These are phyloP conservation scores for Ascochyta clinopodiicola DNA, from an alignment of 2,329 filamentous ascomycete species.

Conservation along the genomic window DNA sequence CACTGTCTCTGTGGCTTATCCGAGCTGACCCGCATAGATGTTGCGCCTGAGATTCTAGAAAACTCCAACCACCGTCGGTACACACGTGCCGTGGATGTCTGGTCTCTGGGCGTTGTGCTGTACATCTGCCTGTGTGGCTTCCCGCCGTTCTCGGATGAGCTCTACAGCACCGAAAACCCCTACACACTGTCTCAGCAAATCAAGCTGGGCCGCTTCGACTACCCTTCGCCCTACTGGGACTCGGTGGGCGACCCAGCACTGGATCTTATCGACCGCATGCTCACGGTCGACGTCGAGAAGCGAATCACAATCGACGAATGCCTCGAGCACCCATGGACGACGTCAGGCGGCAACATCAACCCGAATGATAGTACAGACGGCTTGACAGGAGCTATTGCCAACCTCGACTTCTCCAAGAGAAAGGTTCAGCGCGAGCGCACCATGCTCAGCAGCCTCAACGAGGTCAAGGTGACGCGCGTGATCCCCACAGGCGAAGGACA, in stretches of 20 bases:
- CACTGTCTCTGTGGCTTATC: not conserved
- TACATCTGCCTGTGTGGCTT: slow-evolving; percentile 98
- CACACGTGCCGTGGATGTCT: slow-evolving; percentile 92
- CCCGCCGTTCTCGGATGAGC: slow-evolving; percentile 94
- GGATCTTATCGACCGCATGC: slow-evolving; percentile 93
- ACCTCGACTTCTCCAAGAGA: slow-evolving; percentile 82
- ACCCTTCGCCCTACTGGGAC: slow-evolving; percentile 96
- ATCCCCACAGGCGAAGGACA: slow-evolving; percentile 63
- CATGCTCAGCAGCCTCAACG: slow-evolving; percentile 80
- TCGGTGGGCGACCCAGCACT: slow-evolving; percentile 84
- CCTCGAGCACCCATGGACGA: slow-evolving; percentile 89
- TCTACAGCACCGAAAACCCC: slow-evolving; percentile 80
- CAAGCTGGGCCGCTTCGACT: slow-evolving; percentile 86
- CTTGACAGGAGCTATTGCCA: slow-evolving; percentile 82
- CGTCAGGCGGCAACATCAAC: slow-evolving; percentile 56
- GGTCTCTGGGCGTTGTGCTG: slow-evolving; percentile 96
- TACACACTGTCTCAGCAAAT: slow-evolving; percentile 90
- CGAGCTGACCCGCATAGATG: slow-evolving; percentile 61
- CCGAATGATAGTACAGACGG: slow-evolving; percentile 89
- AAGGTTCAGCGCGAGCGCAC: slow-evolving; percentile 84
- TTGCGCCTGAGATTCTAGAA: slow-evolving; percentile 92
- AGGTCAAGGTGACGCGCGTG: slow-evolving; percentile 68
- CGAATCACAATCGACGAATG: slow-evolving; percentile 91
- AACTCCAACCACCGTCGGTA: slow-evolving; percentile 84
- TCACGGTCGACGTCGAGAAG: slow-evolving; percentile 83